Percentiles rank a stretch among this genome's conserved stretches.
phyloP scores from a whole-genome alignment of 495 filamentous ascomycete genomes.

The Penicillium fimorum region DNA sequence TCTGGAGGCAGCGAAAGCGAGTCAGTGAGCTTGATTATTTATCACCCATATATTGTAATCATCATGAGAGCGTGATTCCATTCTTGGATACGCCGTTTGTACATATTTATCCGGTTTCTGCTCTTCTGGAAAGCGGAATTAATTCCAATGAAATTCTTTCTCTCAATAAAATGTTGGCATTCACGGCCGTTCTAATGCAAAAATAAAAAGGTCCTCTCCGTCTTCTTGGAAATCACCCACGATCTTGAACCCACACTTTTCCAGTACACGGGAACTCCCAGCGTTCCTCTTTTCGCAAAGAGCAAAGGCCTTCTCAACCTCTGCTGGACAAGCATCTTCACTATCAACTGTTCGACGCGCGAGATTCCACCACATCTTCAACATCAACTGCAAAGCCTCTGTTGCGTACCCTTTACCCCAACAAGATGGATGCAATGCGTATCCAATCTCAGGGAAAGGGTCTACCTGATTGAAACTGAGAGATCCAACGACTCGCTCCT shows the following conservation, averaged over 20 bases:
- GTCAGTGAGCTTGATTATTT: not conserved
- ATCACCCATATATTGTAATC: not conserved
- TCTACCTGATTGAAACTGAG: conserved; percentile 20
- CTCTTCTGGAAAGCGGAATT: not conserved
- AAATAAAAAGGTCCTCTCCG: conserved; percentile 43
- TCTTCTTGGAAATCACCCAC: conserved; percentile 27
- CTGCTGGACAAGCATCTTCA: not conserved
- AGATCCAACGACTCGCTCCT: conserved; percentile 24
- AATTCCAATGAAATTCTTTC: not conserved
- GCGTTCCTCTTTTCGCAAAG: conserved; percentile 28
- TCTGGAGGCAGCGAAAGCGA: not conserved
- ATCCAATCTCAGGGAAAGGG: conserved; percentile 34
- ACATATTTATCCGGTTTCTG: not conserved
- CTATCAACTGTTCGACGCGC: conserved; percentile 4
- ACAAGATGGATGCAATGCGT: conserved; percentile 24
- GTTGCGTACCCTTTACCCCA: conserved; percentile 40
- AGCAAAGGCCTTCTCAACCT: conserved; percentile 21
- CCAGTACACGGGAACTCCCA: conserved; percentile 31
- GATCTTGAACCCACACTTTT: conserved; percentile 40
- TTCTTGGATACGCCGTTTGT: not conserved
- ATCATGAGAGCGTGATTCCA: not conserved
- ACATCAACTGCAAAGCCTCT: conserved; percentile 29
- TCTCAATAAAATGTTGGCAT: not conserved
- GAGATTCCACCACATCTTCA: conserved; percentile 27
- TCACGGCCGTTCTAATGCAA: conserved; percentile 31